phyloP scores from a whole-genome alignment of 78 protist genomes.

The Acrasis kona region DNA sequence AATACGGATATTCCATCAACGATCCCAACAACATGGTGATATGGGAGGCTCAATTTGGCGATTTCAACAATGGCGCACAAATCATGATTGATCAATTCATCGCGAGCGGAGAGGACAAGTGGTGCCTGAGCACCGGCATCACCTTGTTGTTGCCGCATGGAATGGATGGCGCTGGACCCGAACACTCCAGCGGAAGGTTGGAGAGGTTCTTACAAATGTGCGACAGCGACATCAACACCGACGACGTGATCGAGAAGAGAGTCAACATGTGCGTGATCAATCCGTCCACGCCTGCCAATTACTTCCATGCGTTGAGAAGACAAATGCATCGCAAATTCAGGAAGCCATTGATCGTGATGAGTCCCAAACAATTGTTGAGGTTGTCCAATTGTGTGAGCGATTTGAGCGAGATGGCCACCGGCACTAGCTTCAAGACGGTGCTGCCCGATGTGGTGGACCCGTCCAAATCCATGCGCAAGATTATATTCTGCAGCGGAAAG shows the following conservation, averaged over 20 bases:
- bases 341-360: slow-evolving; percentile 77
- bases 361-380: slow-evolving; percentile 79
- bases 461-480: slow-evolving; percentile 18
- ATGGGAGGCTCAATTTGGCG: slow-evolving; percentile 95
- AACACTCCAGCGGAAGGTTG: slow-evolving; percentile 72
- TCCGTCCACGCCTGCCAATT: slow-evolving; percentile 90
- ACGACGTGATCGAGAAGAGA: slow-evolving; percentile 1
- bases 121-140: slow-evolving; percentile 54
- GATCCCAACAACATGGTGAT: slow-evolving; percentile 61
- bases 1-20: slow-evolving; percentile 65
- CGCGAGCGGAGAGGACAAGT: slow-evolving; percentile 47
- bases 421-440: slow-evolving; percentile 57
- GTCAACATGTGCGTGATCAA: slow-evolving; percentile 34
- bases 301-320: slow-evolving; percentile 87
- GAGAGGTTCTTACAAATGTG: slow-evolving; percentile 80
- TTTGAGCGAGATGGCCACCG: slow-evolving; percentile 48
- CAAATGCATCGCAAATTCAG: slow-evolving; percentile 76
- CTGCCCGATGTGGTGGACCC: not conserved
- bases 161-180: slow-evolving; percentile 91
- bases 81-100: slow-evolving; percentile 70
- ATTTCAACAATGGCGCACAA: slow-evolving; percentile 76
- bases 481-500: slow-evolving; percentile 76
- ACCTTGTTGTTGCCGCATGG: slow-evolving; percentile 82
- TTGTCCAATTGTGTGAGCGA: slow-evolving; percentile 38
- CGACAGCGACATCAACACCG: slow-evolving; percentile 32